Evolutionary conservation across 1,139 yeast genomes (phyloP).

Genomic region (Debaryomyces sp.): DNA sequence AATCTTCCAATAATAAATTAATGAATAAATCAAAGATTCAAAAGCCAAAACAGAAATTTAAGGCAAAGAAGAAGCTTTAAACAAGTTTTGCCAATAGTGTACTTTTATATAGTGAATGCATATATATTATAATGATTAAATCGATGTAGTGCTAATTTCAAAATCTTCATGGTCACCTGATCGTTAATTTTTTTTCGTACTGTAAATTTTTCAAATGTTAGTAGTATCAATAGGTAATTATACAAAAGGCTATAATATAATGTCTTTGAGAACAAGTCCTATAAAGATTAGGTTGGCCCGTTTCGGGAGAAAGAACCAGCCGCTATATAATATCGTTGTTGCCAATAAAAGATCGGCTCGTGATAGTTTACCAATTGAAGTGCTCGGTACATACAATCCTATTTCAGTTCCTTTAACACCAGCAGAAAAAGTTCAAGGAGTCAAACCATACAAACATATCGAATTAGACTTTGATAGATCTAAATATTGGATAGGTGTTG

Average conservation of each 20-base stretch:
- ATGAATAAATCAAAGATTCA: constrained; percentile 28
- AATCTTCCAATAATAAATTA: constrained; percentile 14
- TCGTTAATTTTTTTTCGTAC: neutral
- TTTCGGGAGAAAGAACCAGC: constrained; percentile 87
- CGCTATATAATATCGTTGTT: constrained; percentile 90
- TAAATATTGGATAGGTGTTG: constrained; percentile 98
- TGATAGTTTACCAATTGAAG: constrained; percentile 89
- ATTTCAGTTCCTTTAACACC: constrained; percentile 70
- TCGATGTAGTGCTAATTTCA: neutral
- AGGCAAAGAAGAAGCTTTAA: constrained; percentile 60
- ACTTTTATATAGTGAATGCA: constrained; percentile 5
- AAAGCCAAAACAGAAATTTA: constrained; percentile 53
- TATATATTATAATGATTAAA: neutral
- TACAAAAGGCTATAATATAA: constrained; percentile 8
- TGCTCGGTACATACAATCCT: constrained; percentile 92
- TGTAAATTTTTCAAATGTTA: neutral
- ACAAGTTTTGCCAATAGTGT: neutral
- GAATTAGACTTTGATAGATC: constrained; percentile 85
- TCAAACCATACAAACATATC: constrained; percentile 73
- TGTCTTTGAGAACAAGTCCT: constrained; percentile 21
- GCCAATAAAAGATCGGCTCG: constrained; percentile 74
- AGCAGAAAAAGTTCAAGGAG: constrained; percentile 53
- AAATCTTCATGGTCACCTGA: neutral
- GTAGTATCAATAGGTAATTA: neutral
- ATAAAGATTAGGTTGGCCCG: constrained; percentile 77